phyloP scores from a whole-genome alignment of 495 filamentous ascomycete genomes.

The Acidomyces sp. region DNA sequence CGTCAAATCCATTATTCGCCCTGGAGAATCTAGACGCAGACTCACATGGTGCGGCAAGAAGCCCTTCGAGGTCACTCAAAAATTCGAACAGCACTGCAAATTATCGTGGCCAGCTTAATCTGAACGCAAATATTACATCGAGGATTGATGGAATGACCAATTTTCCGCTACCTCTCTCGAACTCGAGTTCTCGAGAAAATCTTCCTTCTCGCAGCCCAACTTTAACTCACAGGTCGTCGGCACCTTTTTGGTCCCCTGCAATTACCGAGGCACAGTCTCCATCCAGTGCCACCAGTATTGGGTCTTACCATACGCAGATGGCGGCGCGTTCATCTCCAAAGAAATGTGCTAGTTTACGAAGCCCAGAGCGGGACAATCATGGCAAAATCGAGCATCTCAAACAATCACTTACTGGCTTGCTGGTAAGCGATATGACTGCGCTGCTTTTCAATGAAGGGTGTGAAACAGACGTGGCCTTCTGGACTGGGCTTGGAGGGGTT shows the following conservation, averaged over 20 bases:
- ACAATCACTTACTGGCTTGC: conserved; percentile 65
- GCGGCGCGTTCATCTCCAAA: conserved; percentile 37
- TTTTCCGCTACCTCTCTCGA: conserved; percentile 12
- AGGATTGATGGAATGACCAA: conserved; percentile 14
- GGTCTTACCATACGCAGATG: conserved; percentile 31
- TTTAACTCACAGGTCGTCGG: conserved; percentile 60
- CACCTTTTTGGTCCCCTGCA: conserved; percentile 82
- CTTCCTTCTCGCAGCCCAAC: conserved; percentile 55
- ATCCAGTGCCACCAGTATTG: conserved; percentile 27
- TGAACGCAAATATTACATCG: conserved; percentile 5
- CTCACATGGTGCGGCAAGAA: too few relatives aligned
- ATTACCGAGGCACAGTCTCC: conserved; percentile 41
- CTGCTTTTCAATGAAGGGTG: conserved; percentile 73
- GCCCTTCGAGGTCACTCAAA: too few relatives aligned
- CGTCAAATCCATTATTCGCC: conserved; percentile 81
- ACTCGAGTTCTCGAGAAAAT: conserved; percentile 48
- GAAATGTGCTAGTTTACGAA: conserved; percentile 28
- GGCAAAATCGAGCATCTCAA: conserved; percentile 1
- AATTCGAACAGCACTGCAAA: too few relatives aligned
- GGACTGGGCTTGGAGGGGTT: conserved; percentile 57
- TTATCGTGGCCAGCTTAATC: neutral
- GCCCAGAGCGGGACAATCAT: neutral
- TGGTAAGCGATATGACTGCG: conserved; percentile 81
- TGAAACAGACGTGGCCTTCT: conserved; percentile 89
- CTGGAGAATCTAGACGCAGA: too few relatives aligned